These are phyloP conservation scores for Erigeron philadelphicus DNA, from an alignment of 140 eudicot genomes.

Conservation along the genomic window DNA sequence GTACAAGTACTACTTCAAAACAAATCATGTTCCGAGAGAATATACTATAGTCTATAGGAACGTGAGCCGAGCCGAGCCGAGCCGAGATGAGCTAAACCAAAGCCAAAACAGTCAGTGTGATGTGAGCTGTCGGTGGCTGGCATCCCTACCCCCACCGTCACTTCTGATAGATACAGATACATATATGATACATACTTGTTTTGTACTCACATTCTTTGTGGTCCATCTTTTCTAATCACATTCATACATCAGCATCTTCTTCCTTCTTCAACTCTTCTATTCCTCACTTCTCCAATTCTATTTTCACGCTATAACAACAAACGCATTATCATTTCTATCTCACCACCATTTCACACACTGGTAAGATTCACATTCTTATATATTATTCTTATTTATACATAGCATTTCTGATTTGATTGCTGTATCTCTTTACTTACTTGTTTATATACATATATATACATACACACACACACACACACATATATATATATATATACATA, in stretches of 20 bases:
- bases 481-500: no score
- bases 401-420: background rate
- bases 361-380: slow-evolving; percentile 21
- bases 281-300: background rate
- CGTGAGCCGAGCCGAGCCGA: slow-evolving; percentile 25
- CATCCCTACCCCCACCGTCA: slow-evolving; percentile 22
- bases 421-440: background rate
- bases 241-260: slow-evolving; percentile 9
- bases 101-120: slow-evolving; percentile 24
- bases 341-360: slow-evolving; percentile 20
- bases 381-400: slow-evolving; percentile 2
- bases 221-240: background rate
- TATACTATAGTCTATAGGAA: background rate
- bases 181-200: slow-evolving; percentile 20
- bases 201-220: slow-evolving; percentile 27
- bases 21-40: background rate
- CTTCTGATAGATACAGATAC: background rate
- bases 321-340: slow-evolving; percentile 31
- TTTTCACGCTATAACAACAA: slow-evolving; percentile 13
- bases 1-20: background rate
- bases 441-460: no score
- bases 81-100: slow-evolving; percentile 10
- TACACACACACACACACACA: no score
- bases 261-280: background rate
- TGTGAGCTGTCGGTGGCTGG: slow-evolving; percentile 50